Evolutionary conservation across 371 early-diverging fungal genomes (phyloP).

Genomic region (Mucor lusitanicus): DNA sequence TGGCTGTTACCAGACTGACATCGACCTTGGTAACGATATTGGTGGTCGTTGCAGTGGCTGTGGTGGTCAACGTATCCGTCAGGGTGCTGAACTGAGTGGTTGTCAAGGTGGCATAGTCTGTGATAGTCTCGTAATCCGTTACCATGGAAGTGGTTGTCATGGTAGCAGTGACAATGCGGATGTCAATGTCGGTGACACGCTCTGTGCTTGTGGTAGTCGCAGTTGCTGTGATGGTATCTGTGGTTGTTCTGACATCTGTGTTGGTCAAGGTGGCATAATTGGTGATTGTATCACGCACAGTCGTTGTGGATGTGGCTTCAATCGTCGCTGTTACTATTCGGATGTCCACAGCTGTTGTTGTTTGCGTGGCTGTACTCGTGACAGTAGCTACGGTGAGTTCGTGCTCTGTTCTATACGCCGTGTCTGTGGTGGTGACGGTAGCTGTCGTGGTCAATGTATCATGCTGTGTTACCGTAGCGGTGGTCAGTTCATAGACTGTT

Average conservation of each 20-base stretch:
- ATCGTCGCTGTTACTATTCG: background rate
- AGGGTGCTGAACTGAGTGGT: background rate
- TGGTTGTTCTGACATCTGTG: background rate
- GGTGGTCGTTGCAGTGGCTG: background rate
- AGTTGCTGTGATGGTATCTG: background rate
- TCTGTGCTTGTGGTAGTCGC: background rate
- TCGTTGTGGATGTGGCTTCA: background rate
- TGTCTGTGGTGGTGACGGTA: background rate
- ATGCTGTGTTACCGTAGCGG: background rate
- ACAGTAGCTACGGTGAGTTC: background rate
- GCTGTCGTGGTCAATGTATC: background rate
- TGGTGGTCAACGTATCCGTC: background rate
- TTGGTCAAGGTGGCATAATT: background rate
- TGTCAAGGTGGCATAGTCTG: background rate
- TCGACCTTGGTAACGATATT: background rate
- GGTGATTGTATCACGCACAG: background rate
- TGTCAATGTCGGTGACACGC: background rate
- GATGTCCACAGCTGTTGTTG: background rate
- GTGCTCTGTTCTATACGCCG: background rate
- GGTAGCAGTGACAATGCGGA: constrained; percentile 5
- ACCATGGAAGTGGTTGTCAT: background rate
- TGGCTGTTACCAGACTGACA: constrained; percentile 1
- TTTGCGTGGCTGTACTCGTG: background rate
- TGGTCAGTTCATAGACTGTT: background rate
- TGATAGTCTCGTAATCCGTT: background rate